These are phyloP conservation scores for Pleurotus citrinopileatus DNA, from an alignment of 768 basidiomycete genomes.

Conservation along the genomic window DNA sequence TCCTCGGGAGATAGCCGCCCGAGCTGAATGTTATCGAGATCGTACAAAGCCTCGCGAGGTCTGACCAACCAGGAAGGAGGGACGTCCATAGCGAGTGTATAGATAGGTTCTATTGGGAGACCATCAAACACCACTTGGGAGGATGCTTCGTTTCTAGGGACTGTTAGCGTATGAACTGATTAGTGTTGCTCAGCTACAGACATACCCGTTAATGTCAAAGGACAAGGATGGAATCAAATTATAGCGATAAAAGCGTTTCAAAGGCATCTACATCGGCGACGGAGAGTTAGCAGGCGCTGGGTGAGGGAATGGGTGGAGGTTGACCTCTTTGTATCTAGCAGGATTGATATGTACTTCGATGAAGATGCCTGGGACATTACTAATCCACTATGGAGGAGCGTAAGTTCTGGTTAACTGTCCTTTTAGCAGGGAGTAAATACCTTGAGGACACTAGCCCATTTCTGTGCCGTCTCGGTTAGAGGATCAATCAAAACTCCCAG, in stretches of 20 bases:
- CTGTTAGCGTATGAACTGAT: not conserved
- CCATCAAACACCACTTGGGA: conserved; percentile 62
- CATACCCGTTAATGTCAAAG: conserved; percentile 75
- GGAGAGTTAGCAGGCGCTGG: not conserved
- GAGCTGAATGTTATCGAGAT: conserved; percentile 94
- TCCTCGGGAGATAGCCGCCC: conserved; percentile 58
- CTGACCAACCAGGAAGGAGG: conserved; percentile 92
- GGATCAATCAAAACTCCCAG: conserved; percentile 81
- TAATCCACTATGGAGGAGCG: conserved; percentile 48
- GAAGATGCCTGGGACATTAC: conserved; percentile 59
- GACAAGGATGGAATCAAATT: conserved; percentile 51
- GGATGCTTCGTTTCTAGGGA: conserved; percentile 51
- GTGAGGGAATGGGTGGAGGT: conserved; percentile 13
- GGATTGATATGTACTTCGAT: conserved; percentile 85
- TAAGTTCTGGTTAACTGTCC: not conserved
- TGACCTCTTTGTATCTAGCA: conserved; percentile 60
- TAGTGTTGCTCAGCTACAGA: conserved; percentile 7
- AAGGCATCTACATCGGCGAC: conserved; percentile 59
- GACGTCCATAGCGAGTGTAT: conserved; percentile 92
- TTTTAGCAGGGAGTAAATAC: conserved; percentile 36
- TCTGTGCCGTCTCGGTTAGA: conserved; percentile 79
- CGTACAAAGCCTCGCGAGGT: conserved; percentile 83
- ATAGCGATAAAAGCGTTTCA: conserved; percentile 92
- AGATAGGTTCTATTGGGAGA: conserved; percentile 84
- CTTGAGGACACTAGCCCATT: conserved; percentile 78